phyloP scores from a whole-genome alignment of 2,329 filamentous ascomycete species.

The Colletotrichum falcatum region DNA sequence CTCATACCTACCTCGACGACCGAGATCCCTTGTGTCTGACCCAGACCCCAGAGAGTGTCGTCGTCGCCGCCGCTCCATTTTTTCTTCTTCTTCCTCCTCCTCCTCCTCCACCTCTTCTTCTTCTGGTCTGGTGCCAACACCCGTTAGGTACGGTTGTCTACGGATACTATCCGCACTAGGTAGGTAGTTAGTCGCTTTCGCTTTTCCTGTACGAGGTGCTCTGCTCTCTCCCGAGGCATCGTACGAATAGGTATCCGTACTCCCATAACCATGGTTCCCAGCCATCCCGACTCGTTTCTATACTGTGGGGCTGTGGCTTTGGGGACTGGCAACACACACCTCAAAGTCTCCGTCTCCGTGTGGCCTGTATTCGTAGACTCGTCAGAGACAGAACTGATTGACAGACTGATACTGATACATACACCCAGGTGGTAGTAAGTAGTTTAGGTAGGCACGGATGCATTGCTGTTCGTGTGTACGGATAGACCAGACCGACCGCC shows the following conservation, averaged over 20 bases:
- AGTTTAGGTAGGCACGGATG: too few relatives aligned
- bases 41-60: conserved; percentile 10
- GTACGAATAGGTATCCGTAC: too few relatives aligned
- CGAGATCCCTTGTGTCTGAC: conserved; percentile 26
- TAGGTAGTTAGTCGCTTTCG: too few relatives aligned
- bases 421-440: too few relatives aligned
- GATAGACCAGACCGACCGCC: conserved; percentile 39
- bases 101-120: neutral
- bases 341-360: neutral
- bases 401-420: too few relatives aligned
- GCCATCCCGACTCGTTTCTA: conserved; percentile 10
- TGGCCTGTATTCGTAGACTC: neutral
- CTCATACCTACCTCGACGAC: too few relatives aligned
- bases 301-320: conserved; percentile 19
- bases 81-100: neutral
- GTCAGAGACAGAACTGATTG: neutral
- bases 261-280: conserved; percentile 18
- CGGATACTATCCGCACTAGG: too few relatives aligned
- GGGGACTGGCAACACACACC: conserved; percentile 19
- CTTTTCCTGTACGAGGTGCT: neutral
- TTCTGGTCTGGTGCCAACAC: too few relatives aligned
- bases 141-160: too few relatives aligned
- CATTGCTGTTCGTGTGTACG: too few relatives aligned
- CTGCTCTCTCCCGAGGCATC: too few relatives aligned
- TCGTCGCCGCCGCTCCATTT: conserved; percentile 14